Base-by-base conservation (phyloP, 2,329 filamentous ascomycete genomes). In the Scedosporium boydii region DNA sequence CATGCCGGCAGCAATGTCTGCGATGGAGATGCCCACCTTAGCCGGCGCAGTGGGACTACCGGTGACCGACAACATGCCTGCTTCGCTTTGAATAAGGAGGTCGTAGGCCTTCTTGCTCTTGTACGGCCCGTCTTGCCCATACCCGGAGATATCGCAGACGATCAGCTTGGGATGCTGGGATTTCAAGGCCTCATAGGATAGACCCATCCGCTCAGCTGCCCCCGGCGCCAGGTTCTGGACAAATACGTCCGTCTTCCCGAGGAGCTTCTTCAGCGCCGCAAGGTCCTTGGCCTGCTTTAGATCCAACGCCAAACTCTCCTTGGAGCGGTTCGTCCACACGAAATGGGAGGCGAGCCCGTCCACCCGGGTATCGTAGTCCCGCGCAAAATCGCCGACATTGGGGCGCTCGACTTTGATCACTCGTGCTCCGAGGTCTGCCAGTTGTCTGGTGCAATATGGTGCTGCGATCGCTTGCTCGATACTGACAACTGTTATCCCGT, bases 341-440 rank as follows among this genome's bases (percentile, higher is more conserved):
- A 83, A 83, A 66, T 83, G 80, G 0, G 81, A 83, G 0, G 78
- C 72, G 14, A 81, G 70, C 0, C 80, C 80, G 6, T 76, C 73
- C 2, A 82, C 79, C 7, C 80, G 75, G 0, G 70, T 75, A 66
- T 83, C 81, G 64, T 82, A 82, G 12, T 75, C 69, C 1, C 80
- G 76, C 0, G 81, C 80, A 66, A 83, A 83, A 66, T 83, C 81
- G 1, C 81, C 81, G 0, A 76, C 75, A 0, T 70, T 74, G 0
- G 80, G 81, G 0, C 81, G 76, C 66, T 83, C 81, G 21, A 83
- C 70, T 68, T 83, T 83, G 69, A 83, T 83, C 21, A 83, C 80
- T 4, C 80, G 74, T 2, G 81, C 81, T 12, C 81, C 81, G 7
- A 80, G 72, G 64, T 83, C 81, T 18, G 81, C 80, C 4, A 82